Conservation (phyloP, 139 green algal species). For the Klebsormidium nitens region DNA sequence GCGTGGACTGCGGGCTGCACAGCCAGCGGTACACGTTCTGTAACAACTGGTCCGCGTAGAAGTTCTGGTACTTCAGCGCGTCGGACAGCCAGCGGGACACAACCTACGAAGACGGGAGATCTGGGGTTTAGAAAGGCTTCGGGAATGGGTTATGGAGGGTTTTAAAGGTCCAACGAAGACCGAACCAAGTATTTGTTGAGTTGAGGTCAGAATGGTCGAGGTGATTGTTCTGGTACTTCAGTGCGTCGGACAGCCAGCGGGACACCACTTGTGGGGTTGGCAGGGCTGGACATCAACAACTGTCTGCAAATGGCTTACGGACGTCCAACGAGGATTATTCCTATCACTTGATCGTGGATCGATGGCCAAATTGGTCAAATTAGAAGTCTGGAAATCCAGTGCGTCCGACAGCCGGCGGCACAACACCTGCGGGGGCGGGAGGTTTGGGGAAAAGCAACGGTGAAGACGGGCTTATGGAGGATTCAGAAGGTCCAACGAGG, state of each 20-base stretch:
- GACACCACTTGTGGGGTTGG: slow-evolving; percentile 14
- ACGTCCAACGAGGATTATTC: no score
- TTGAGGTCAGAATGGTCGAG: slow-evolving; percentile 56
- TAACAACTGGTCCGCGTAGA: slow-evolving; percentile 68
- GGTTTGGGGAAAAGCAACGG: no score
- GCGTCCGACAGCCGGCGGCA: slow-evolving; percentile 22
- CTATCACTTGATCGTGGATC: no score
- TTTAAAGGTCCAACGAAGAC: no score
- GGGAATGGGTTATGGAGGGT: no score
- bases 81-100: slow-evolving; percentile 27
- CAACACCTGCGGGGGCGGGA: no score
- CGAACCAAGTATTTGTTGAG: no score
- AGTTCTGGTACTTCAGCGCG: slow-evolving; percentile 43
- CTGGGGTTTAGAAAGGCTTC: no score
- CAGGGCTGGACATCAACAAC: no score
- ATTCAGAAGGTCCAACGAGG: no score
- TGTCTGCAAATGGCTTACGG: no score
- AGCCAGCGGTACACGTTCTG: slow-evolving; percentile 80
- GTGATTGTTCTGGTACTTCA: slow-evolving; percentile 51
- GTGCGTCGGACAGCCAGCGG: slow-evolving; percentile 24
- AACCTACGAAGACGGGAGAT: background rate
- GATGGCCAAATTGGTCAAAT: slow-evolving; percentile 55
- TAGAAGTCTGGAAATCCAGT: slow-evolving; percentile 47
- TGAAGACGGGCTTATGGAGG: no score
- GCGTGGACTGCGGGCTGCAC: slow-evolving; percentile 42